These are phyloP conservation scores for Parasitella parasitica DNA, from an alignment of 371 early-diverging fungal species.

Conservation along the genomic window DNA sequence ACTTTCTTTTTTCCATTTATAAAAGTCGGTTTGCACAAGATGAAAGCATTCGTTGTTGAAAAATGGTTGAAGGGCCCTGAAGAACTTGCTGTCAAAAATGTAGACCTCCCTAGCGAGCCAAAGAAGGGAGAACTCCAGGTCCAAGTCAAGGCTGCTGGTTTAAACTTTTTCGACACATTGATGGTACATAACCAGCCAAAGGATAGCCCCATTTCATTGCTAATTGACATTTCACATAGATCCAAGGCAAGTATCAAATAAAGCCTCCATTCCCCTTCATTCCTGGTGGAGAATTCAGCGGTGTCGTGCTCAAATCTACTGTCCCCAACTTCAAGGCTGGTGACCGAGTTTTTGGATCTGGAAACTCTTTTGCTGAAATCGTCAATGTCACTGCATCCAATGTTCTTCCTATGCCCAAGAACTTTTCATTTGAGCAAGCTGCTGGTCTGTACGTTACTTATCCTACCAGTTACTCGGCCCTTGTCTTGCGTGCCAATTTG, in stretches of 20 bases:
- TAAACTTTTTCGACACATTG: conserved; percentile 86
- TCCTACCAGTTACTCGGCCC: conserved; percentile 79
- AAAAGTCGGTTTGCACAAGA: conserved; percentile 21
- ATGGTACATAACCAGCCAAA: conserved; percentile 45
- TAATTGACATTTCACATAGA: conserved; percentile 34
- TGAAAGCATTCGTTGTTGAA: conserved; percentile 76
- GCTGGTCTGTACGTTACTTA: conserved; percentile 79
- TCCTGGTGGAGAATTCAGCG: conserved; percentile 74
- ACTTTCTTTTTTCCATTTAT: not conserved
- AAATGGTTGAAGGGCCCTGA: conserved; percentile 70
- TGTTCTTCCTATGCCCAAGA: conserved; percentile 66
- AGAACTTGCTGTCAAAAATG: conserved; percentile 62
- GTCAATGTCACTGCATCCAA: conserved; percentile 46
- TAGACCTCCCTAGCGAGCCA: conserved; percentile 58
- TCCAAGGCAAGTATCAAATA: conserved; percentile 83
- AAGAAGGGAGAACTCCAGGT: conserved; percentile 67
- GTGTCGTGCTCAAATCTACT: conserved; percentile 43
- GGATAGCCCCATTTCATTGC: not conserved
- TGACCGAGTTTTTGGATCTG: conserved; percentile 80
- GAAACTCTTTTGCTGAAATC: conserved; percentile 71
- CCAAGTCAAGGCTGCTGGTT: conserved; percentile 70
- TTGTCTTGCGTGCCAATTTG: conserved; percentile 70
- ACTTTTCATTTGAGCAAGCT: conserved; percentile 76
- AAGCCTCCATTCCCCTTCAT: conserved; percentile 83
- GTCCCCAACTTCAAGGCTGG: conserved; percentile 61